Conservation (phyloP, 345 rosid species). For the Gossypium turneri region DNA sequence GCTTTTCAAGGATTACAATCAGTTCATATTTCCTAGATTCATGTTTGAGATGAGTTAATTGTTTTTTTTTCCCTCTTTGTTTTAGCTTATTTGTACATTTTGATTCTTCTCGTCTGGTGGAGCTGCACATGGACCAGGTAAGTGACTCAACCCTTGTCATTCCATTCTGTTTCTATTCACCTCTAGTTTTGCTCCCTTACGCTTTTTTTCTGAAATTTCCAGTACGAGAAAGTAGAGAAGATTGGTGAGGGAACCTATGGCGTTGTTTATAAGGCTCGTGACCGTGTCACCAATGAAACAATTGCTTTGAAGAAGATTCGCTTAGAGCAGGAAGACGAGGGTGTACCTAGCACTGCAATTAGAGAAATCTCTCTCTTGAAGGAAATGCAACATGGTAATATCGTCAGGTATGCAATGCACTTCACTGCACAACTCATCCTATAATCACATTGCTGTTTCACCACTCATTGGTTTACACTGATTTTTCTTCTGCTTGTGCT, state of each 20-base stretch:
- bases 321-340: constrained; percentile 97
- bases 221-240: constrained; percentile 99
- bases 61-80: neutral
- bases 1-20: neutral
- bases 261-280: constrained; percentile 94
- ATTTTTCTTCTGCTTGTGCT: neutral
- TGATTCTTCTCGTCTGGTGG: neutral
- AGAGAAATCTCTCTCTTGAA: constrained; percentile 94
- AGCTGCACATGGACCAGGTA: constrained; percentile 14
- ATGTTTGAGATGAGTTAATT: neutral
- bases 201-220: constrained; percentile 12
- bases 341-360: constrained; percentile 98
- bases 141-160: neutral
- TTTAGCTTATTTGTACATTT: neutral
- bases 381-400: constrained; percentile 98
- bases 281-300: constrained; percentile 78
- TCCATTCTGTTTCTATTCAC: neutral
- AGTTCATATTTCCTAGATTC: constrained; percentile 1
- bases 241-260: constrained; percentile 99
- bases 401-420: constrained; percentile 57
- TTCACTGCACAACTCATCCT: neutral
- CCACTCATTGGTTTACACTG: neutral
- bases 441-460: neutral
- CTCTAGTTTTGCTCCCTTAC: neutral
- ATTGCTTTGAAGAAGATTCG: constrained; percentile 98